Base-by-base conservation (phyloP, 2,329 filamentous ascomycete species). In the Verticillium isaacii region DNA sequence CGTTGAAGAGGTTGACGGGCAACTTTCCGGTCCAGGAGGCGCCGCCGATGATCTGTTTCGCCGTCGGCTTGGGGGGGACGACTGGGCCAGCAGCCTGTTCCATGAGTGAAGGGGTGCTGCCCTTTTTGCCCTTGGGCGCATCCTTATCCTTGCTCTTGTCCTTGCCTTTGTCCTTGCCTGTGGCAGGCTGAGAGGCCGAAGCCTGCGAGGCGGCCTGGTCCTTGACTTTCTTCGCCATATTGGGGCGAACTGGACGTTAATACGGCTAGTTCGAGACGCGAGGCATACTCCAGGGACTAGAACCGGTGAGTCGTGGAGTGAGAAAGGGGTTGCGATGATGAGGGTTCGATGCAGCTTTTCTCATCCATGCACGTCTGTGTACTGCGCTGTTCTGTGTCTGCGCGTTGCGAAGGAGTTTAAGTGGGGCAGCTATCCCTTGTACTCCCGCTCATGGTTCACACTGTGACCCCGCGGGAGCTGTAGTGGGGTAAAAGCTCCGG, bases 1-100 rank as follows among this genome's bases (percentile, higher is more conserved):
- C 95, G 39, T 91, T 92, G 66, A 98, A 85, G 69, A 98, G 83
- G 72, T 96, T 97, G 66, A 97, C 91, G 1, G 95, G 95, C 36
- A 99, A 80, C 74, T 99, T 99, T 50, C 95, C 95, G 0, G 95
- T 99, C 95, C 95, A 99, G 68, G 93, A 97, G 62, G 92, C 87
- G 57, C 95, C 95, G 52, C 93, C 95, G 71, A 99, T 96, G 66
- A 99, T 80, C 68, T 96, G 92, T 75, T 89, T 89, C 55, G 84
- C 83, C 1, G 87, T 88, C 15, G 85, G 86, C 68, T 87, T 86
- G 0, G 83, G 83, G 3, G 82, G 82, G 2, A 71, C 56, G 25
- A 63, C 63, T 23, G 64, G 61, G 4, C 64, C 65, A 2, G 74
- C 67, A 15, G 71, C 73, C 64, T 71, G 72, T 60, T 72, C 76